Evolutionary conservation across 345 rosid genomes (phyloP).

Genomic region (Pistacia vera): DNA sequence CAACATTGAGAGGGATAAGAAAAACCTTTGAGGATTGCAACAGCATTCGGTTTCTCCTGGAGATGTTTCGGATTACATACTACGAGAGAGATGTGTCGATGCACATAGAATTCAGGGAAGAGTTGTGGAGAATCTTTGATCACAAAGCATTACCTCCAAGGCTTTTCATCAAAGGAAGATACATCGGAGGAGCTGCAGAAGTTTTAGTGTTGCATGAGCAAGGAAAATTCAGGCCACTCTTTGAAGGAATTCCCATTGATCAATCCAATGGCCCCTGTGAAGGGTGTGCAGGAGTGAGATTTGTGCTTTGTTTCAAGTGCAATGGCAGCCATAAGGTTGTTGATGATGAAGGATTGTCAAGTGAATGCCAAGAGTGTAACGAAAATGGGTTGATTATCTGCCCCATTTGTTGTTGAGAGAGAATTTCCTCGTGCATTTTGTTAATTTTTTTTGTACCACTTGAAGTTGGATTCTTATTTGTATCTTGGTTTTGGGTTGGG

Average conservation of each 20-base stretch:
- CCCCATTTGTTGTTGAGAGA: conserved; percentile 48
- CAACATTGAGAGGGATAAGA: conserved; percentile 74
- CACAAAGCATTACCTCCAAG: conserved; percentile 66
- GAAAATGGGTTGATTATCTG: conserved; percentile 87
- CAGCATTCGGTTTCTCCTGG: conserved; percentile 61
- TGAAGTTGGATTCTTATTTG: not conserved
- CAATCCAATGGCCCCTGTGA: conserved; percentile 38
- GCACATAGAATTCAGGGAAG: conserved; percentile 71
- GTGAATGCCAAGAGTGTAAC: conserved; percentile 65
- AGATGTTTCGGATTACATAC: conserved; percentile 61
- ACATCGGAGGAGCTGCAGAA: conserved; percentile 78
- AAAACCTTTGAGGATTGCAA: conserved; percentile 91
- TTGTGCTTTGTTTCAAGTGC: conserved; percentile 70
- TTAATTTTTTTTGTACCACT: not conserved
- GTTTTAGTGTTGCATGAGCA: conserved; percentile 71
- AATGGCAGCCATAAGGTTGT: conserved; percentile 64
- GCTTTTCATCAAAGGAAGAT: conserved; percentile 77
- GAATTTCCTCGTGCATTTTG: not conserved
- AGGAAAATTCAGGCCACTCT: conserved; percentile 60
- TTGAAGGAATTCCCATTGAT: conserved; percentile 55
- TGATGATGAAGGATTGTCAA: conserved; percentile 31
- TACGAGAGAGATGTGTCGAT: conserved; percentile 82
- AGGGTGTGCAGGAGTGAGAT: conserved; percentile 64
- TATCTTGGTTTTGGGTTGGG: conserved; percentile 13
- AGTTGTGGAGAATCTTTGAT: conserved; percentile 53